Evolutionary conservation across 225 moss, liverwort and hornwort species (phyloP).

Genomic region (Bryum argenteum): DNA sequence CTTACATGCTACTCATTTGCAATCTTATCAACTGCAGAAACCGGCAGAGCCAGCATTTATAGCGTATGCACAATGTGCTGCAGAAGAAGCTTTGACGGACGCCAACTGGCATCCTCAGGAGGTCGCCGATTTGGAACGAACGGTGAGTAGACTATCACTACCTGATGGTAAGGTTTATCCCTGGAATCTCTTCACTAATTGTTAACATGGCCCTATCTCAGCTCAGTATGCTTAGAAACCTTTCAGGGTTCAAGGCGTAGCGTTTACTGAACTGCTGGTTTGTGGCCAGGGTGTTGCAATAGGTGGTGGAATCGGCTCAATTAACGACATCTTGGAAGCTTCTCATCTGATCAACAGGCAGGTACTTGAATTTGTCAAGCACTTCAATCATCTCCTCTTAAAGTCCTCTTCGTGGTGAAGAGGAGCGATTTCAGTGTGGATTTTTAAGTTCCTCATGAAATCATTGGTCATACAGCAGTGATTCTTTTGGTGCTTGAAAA

Average conservation of each 20-base stretch:
- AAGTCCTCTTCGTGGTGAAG: too few species aligned
- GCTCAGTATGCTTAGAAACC: too few species aligned
- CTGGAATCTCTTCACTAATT: not conserved
- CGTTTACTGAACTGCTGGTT: conserved; percentile 21
- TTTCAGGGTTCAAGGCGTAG: too few species aligned
- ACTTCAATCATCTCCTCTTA: not conserved
- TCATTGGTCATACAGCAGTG: too few species aligned
- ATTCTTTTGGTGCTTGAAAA: too few species aligned
- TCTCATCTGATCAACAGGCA: conserved; percentile 64
- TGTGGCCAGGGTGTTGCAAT: conserved; percentile 84
- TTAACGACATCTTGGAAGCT: conserved; percentile 86
- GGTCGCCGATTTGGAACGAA: conserved; percentile 64
- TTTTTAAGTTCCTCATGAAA: too few species aligned
- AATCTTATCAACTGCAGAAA: conserved; percentile 47
- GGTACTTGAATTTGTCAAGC: conserved; percentile 41
- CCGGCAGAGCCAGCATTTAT: conserved; percentile 69
- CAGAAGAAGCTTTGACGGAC: conserved; percentile 92
- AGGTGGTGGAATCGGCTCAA: conserved; percentile 97
- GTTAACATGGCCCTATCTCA: too few species aligned
- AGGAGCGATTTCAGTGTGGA: too few species aligned
- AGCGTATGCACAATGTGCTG: conserved; percentile 90
- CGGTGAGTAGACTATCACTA: conserved; percentile 49
- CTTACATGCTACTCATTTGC: too few species aligned
- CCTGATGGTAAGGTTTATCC: not conserved
- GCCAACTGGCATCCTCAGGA: conserved; percentile 83